Evolutionary conservation across 2,329 filamentous ascomycete species (phyloP), one percentile per base, ranked within the genome.

Genomic region (Venturia pyrina): DNA sequence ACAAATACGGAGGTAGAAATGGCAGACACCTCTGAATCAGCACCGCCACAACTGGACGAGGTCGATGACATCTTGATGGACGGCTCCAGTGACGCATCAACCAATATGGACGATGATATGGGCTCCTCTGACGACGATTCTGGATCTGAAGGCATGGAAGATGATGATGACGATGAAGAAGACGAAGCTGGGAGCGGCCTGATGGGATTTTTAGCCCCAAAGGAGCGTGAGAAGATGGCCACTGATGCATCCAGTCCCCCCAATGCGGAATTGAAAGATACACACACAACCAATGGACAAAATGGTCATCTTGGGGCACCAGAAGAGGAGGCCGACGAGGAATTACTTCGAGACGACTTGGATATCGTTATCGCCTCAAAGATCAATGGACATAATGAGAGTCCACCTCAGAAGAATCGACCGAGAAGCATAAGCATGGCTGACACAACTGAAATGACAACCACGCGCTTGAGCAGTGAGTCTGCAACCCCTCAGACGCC

Each of bases 141-240:
- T 15, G 68, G 68, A 11, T 69, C 68, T 3, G 69, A 70, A 62
- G 59, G 63, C 8, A 34, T 41, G 32, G n/a, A 50, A 11, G 68
- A 66, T n/a, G 69, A 70, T 40, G 71, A 69, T 4, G 53, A 75
- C 15, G 79, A 79, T n/a, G 78, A 78, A 3, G 80, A 81, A 11
- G 78, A 78, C 3, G 80, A 81, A 13, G 81, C 81, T 53, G 74
- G 72, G 13, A 70, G 72, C 37, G 78, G 77, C 6, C 70, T 82
- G 57, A 69, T 81, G 50, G 80, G 79, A 0, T 81, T 82, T 67
- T 81, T 82, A 68, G 77, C 78, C 19, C 40, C 50, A 1, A 19
- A 28, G 32, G 46, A 64, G 62, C 43, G 64, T 37, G 21, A 41
- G 13, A 66, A 71, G 28, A 65, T 65, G 66, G 8, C 66, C 68